Evolutionary conservation across 306 rosid species (phyloP), one percentile per base, ranked within the genome.

Genomic region (Luffa acutangula): DNA sequence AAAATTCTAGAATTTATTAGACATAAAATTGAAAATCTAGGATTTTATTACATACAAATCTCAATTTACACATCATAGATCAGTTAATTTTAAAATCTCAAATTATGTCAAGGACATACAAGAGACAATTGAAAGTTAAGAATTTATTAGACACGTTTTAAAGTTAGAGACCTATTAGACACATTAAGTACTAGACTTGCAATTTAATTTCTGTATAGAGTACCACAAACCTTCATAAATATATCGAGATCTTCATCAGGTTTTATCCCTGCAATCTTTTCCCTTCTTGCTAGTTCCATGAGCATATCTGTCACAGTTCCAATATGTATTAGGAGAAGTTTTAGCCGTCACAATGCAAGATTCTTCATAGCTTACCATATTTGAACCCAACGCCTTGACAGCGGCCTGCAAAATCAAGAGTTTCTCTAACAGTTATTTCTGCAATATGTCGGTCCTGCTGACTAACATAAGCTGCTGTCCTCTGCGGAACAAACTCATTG

Each of bases 171-270:
- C 31, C 31, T 25, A 25, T 25, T 25, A 25, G 31, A 25, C 31
- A 25, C 31, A 25, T 25, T 25, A 25, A 25, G 31, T 0, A 25
- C 1, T 25, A 1, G 31, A 25, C 31, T 25, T 25, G 31, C 31
- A 25, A 25, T 25, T 25, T 25, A 25, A 25, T 25, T 1, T 25
- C 31, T 25, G 31, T 25, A 25, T 25, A 1, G 31, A 78, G 63
- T 77, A 63, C 82, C 82, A 34, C 34, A 36, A 57, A 88, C 99
- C 96, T 96, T 96, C 97, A 96, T 91, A 87, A 96, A 93, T 86
- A 96, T 80, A 84, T 96, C 99, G 80, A 96, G 99, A 88, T 96
- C 99, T 82, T 85, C 93, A 78, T 96, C 97, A 4, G 99, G 99
- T 84, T 91, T 96, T 85, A 96, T 93, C 82, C 98, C 98, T 13